Base-by-base conservation (phyloP, 2,329 filamentous ascomycete genomes). In the Fusarium burgessii region DNA sequence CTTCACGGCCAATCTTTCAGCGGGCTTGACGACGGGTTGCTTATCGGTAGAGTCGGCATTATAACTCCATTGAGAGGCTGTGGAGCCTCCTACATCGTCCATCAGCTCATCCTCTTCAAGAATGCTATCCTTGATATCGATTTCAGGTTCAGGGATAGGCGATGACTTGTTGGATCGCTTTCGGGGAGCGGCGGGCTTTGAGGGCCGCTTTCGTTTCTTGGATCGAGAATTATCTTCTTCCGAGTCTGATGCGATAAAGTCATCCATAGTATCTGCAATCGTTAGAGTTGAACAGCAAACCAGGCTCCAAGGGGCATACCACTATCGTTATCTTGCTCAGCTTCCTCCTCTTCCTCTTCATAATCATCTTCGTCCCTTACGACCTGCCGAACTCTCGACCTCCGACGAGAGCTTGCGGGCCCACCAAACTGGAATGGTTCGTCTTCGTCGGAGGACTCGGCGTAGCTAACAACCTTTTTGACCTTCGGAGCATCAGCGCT, bases 201-300 rank as follows among this genome's bases (percentile, higher is more conserved):
- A 76, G 11, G 89, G 80, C n/a, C 92, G 87, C 81, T 97, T 97
- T 75, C 92, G 84, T 82, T 97, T 97, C 78, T 89, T 92, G 0
- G 91, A 84, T 27, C 86, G 78, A 74, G 84, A 71, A 68, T 85
- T 77, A 17, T 78, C 79, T 20, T 90, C 92, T 50, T 97, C 94
- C 0, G 93, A 95, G 43, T 97, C 93, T 0, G 92, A 90, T 7
- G 92, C 94, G 27, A 98, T 86, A 76, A 98, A 98, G 78, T 97
- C 93, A 67, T 91, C 93, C 83, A 97, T 89, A 58, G 96, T 93
- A 82, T 86, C 84, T 88, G 51, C 3, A 13, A 12, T 18, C n/a
- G 55, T 75, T 41, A 74, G 70, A 20, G 35, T 25, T 18, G 25
- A 15, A 10, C 18, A 1, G 7, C 25, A 33, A 17, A 8, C 5